Conservation (phyloP, 108 stramenopile genomes). For the Cylindrotheca fusiformis region DNA sequence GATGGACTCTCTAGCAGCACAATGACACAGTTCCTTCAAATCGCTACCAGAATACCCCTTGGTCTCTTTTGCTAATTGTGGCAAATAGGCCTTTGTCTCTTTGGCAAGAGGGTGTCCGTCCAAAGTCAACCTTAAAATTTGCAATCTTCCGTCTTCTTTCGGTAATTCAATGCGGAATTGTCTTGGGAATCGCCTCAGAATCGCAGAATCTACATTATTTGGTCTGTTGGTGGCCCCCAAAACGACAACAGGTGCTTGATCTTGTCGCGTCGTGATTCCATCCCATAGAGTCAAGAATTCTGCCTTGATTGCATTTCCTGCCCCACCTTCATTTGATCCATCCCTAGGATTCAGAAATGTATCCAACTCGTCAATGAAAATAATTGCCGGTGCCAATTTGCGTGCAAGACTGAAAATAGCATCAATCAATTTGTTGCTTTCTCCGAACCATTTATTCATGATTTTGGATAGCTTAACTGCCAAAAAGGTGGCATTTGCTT, state of each 20-base stretch:
- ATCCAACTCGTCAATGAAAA: conserved; percentile 99
- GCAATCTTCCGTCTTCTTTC: conserved; percentile 49
- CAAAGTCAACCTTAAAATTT: conserved; percentile 82
- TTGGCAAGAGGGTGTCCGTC: conserved; percentile 46
- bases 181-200: conserved; percentile 92
- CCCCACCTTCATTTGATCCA: conserved; percentile 60
- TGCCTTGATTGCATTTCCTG: conserved; percentile 82
- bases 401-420: conserved; percentile 91
- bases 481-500: conserved; percentile 92
- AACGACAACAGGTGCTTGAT: conserved; percentile 71
- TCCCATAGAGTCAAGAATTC: conserved; percentile 98
- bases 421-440: conserved; percentile 91
- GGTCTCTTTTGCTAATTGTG: conserved; percentile 60
- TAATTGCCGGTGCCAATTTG: conserved; percentile 91
- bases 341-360: conserved; percentile 84
- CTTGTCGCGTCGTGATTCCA: conserved; percentile 48
- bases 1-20: conserved; percentile 86
- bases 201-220: conserved; percentile 90
- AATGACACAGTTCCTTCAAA: conserved; percentile 92
- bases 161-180: conserved; percentile 86
- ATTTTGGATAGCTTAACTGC: conserved; percentile 87
- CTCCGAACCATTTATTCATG: conserved; percentile 97
- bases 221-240: conserved; percentile 97
- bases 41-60: conserved; percentile 93
- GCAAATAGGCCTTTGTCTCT: conserved; percentile 45